Percentiles rank a stretch among this genome's conserved stretches.
phyloP scores from a whole-genome alignment of 2,329 filamentous ascomycete species.

The Diaporthe vexans region DNA sequence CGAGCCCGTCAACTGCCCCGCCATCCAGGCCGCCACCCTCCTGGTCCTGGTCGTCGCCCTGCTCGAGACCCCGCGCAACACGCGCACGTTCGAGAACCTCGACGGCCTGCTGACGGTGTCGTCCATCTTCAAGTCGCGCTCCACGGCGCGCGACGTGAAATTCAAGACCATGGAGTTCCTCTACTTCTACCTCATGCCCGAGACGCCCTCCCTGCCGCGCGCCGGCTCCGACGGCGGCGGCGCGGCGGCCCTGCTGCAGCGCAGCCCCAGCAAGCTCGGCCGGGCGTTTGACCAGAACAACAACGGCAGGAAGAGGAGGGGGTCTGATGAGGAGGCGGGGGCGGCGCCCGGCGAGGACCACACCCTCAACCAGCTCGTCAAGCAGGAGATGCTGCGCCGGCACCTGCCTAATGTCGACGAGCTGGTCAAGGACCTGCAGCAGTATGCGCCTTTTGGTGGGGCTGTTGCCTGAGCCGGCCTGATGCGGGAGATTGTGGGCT shows the following conservation, averaged over 20 bases:
- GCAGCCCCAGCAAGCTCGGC: constrained; percentile 77
- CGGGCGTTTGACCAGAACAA: constrained; percentile 55
- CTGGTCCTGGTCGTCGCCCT: constrained; percentile 91
- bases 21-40: constrained; percentile 90
- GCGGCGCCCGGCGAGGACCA: constrained; percentile 49
- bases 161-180: constrained; percentile 97
- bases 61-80: constrained; percentile 88
- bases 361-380: constrained; percentile 82
- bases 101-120: constrained; percentile 94
- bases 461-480: constrained; percentile 59
- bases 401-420: constrained; percentile 88
- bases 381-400: constrained; percentile 81
- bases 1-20: constrained; percentile 90
- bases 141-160: constrained; percentile 90
- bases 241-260: constrained; percentile 64
- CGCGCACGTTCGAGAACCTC: constrained; percentile 90
- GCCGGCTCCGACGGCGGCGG: constrained; percentile 56
- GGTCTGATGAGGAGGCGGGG: constrained; percentile 45
- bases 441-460: constrained; percentile 81
- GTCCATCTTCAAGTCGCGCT: constrained; percentile 90
- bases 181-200: constrained; percentile 99
- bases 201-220: constrained; percentile 73
- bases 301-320: constrained; percentile 48
- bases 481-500: constrained; percentile 41
- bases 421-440: constrained; percentile 85